Evolutionary conservation across 495 filamentous ascomycete species (phyloP).

Genomic region (Annulohypoxylon moriforme): DNA sequence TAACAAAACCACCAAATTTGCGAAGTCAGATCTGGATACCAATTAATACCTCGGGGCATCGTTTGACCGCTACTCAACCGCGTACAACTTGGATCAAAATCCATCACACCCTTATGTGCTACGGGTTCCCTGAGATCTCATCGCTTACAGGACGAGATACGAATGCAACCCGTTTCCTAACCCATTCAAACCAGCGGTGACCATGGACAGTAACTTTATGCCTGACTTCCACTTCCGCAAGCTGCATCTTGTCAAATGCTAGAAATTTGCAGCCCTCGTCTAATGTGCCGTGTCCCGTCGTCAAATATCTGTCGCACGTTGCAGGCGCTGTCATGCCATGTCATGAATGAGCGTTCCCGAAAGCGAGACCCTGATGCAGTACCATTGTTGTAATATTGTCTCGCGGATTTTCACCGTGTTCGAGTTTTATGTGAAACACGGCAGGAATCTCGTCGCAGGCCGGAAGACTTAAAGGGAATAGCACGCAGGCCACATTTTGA

Average conservation of each 20-base stretch:
- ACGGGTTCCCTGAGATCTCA: conserved; percentile 16
- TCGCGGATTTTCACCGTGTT: conserved; percentile 1
- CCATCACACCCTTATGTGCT: conserved; percentile 33
- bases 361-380: conserved; percentile 1
- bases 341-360: conserved; percentile 12
- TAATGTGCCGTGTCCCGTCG: conserved; percentile 16
- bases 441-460: conserved; percentile 1
- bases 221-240: neutral
- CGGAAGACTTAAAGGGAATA: neutral
- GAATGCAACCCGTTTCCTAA: conserved; percentile 24
- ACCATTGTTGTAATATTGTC: conserved; percentile 15
- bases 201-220: conserved; percentile 4
- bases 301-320: conserved; percentile 19
- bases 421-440: conserved; percentile 19
- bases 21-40: neutral
- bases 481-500: conserved; percentile 8
- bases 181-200: conserved; percentile 10
- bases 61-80: conserved; percentile 39
- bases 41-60: conserved; percentile 36
- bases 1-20: conserved; percentile 14
- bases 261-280: conserved; percentile 8
- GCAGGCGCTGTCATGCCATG: conserved; percentile 16
- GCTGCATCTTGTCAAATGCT: conserved; percentile 12
- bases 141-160: conserved; percentile 29
- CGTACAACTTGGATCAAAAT: conserved; percentile 18